Base-by-base conservation (phyloP, 2,329 filamentous ascomycete genomes). In the Cercospora citrullina region DNA sequence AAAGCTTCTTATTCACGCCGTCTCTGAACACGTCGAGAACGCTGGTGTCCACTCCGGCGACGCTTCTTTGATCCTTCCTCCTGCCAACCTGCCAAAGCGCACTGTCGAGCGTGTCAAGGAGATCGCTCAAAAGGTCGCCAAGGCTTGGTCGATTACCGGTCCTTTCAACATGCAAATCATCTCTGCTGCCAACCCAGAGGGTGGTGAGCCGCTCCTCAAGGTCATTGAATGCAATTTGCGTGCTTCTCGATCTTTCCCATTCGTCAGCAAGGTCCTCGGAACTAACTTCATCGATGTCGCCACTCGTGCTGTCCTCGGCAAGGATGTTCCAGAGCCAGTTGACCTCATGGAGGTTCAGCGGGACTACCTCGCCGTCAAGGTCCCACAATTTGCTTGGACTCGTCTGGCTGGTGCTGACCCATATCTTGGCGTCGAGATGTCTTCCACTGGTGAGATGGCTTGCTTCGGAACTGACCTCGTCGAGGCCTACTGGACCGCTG, bases 81-180 rank as follows among this genome's bases (percentile, higher is more conserved):
- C 95, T 4, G 89, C 85, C 71, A 91, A 87, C 78, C 88, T 98
- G 26, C 91, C 96, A 72, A 84, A 90, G 74, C 82, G 81, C 67
- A 91, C 90, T 72, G 91, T 97, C 87, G 88, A 87, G 72, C 92
- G 95, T 69, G 88, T 97, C 77, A 98, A 97, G 88, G 92, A 92
- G 74, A 98, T 99, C 75, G 94, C 95, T 16, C 82, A 94, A 81
- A 98, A 97, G 87, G 94, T 99, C 63, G 95, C 95, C 73, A 91
- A 95, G 82, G 95, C 95, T 59, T 97, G 94, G 93, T 93, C 87
- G 77, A 98, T 98, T 80, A 98, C 93, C 21, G 95, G 95, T 65
- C 95, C 95, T 68, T 99, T 98, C 89, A 99, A 99, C 87, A 98
- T 99, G 94, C 95, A 99, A 80, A 96, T 99, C 82, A 98, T 99